Conservation (phyloP, 495 filamentous ascomycete genomes). For the Penicillium salamii region DNA sequence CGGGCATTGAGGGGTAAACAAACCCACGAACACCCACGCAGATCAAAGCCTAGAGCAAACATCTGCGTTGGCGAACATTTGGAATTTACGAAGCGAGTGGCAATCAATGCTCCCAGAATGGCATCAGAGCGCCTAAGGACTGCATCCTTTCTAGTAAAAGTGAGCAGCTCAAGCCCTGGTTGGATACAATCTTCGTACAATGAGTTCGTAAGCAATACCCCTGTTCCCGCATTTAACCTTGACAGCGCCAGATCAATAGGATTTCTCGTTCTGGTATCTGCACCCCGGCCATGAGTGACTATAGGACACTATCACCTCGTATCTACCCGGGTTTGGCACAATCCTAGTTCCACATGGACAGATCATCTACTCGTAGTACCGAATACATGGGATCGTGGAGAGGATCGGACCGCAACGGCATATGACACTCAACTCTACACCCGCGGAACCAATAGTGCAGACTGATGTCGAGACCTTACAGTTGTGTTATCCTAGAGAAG, state of each 20-base stretch:
- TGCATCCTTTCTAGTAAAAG: no score
- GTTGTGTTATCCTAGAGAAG: neutral
- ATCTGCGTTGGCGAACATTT: neutral
- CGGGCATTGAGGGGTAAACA: neutral
- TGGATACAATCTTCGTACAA: no score
- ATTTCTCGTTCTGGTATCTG: neutral
- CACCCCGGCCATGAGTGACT: neutral
- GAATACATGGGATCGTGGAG: slow-evolving; percentile 2
- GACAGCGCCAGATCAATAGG: neutral
- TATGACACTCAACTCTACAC: neutral
- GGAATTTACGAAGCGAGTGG: no score
- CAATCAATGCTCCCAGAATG: no score
- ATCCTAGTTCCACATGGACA: neutral
- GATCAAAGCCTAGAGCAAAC: neutral
- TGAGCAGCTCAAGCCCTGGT: no score
- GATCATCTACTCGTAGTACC: neutral
- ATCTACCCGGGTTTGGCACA: neutral
- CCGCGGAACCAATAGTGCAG: neutral
- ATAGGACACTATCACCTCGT: neutral
- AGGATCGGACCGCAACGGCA: slow-evolving; percentile 2
- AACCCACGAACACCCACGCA: neutral
- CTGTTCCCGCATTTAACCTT: neutral
- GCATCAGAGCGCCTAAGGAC: no score
- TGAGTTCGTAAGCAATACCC: neutral
- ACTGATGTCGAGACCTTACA: neutral